Conservation (phyloP, 2,329 filamentous ascomycete species). For the Nothophaeocryptopus gaeumannii region DNA sequence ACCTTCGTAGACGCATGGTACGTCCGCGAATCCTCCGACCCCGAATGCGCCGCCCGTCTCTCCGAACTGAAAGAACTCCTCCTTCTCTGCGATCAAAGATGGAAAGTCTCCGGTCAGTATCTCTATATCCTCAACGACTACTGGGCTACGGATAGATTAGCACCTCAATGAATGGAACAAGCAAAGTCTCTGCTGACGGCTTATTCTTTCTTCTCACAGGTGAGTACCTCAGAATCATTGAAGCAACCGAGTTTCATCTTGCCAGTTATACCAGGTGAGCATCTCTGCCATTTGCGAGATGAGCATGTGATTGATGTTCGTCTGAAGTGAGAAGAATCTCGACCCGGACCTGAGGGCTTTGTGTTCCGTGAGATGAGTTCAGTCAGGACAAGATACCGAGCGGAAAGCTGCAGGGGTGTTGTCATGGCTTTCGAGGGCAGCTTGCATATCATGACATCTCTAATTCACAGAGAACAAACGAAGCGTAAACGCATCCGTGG, state of each 20-base stretch:
- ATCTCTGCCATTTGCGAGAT: too few species aligned
- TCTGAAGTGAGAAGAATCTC: constrained; percentile 4
- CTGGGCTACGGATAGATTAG: not conserved
- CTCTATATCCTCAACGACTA: constrained; percentile 11
- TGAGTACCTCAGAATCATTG: constrained; percentile 23
- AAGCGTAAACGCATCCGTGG: too few species aligned
- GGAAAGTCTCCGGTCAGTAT: constrained; percentile 30
- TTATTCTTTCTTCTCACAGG: constrained; percentile 11
- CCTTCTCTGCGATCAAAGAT: constrained; percentile 19
- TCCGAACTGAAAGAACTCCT: constrained; percentile 28
- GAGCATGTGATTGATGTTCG: not conserved
- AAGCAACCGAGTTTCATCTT: constrained; percentile 25
- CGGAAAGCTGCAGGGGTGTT: too few species aligned
- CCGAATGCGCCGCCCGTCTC: constrained; percentile 20
- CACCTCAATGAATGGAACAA: too few species aligned
- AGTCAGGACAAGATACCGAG: too few species aligned
- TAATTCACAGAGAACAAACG: too few species aligned
- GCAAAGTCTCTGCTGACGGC: not conserved
- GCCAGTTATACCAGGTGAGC: constrained; percentile 18
- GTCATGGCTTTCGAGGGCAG: too few species aligned
- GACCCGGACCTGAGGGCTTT: constrained; percentile 4
- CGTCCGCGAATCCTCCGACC: constrained; percentile 32
- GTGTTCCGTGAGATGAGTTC: not conserved
- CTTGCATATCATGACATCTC: too few species aligned
- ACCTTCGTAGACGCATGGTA: constrained; percentile 36